These are phyloP conservation scores for Pholiota microspora DNA, from an alignment of 768 basidiomycete species.

Conservation along the genomic window DNA sequence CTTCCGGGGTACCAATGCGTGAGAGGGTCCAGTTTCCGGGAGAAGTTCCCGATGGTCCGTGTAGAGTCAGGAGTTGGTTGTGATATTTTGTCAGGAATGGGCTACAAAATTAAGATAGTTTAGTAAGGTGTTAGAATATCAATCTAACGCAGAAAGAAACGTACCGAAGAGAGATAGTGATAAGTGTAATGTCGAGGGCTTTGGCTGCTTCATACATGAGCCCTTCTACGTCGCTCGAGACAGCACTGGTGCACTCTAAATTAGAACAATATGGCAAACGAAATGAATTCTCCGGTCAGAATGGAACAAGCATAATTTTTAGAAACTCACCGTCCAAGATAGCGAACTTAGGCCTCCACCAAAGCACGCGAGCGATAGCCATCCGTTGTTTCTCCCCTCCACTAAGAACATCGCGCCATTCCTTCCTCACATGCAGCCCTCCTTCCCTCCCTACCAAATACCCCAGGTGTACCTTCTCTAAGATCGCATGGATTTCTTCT, in stretches of 20 bases:
- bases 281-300: neutral
- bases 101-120: conserved; percentile 33
- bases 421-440: conserved; percentile 85
- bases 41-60: conserved; percentile 51
- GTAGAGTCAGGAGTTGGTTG: conserved; percentile 76
- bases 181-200: conserved; percentile 82
- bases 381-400: conserved; percentile 98
- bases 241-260: conserved; percentile 90
- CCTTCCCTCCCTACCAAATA: conserved; percentile 89
- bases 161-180: conserved; percentile 88
- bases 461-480: conserved; percentile 78
- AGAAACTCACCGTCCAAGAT: conserved; percentile 73
- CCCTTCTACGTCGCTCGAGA: conserved; percentile 95
- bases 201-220: conserved; percentile 95
- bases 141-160: conserved; percentile 14
- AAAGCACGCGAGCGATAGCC: conserved; percentile 92
- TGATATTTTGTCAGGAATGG: conserved; percentile 90
- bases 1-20: conserved; percentile 70
- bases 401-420: conserved; percentile 94
- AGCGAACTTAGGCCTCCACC: conserved; percentile 80
- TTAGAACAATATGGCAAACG: neutral
- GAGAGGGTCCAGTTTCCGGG: conserved; percentile 70
- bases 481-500: conserved; percentile 70
- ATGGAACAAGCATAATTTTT: neutral
- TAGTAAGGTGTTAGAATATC: neutral